phyloP scores from a whole-genome alignment of 805 yeast species.

The Pichia paraexigua region DNA sequence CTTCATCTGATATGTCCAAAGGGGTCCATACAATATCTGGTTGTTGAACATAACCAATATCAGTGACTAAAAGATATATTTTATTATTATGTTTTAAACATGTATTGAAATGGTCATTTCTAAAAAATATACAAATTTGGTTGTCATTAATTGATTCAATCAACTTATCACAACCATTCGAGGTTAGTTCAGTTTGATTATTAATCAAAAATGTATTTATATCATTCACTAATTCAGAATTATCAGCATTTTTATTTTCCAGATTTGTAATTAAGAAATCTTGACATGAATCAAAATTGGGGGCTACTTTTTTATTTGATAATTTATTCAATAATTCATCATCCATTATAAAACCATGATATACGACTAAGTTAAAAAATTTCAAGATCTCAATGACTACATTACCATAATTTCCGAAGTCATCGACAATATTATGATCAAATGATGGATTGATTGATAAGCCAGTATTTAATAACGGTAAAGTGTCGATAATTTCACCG shows the following conservation, averaged over 20 bases:
- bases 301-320: not conserved
- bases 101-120: conserved; percentile 86
- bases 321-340: not conserved
- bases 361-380: conserved; percentile 32
- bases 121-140: conserved; percentile 63
- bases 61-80: conserved; percentile 66
- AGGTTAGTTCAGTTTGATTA: conserved; percentile 72
- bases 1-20: conserved; percentile 56
- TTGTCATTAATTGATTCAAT: conserved; percentile 35
- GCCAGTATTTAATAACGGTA: conserved; percentile 44
- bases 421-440: conserved; percentile 28
- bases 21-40: conserved; percentile 75
- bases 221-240: conserved; percentile 1
- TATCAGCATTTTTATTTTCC: conserved; percentile 9
- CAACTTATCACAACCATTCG: conserved; percentile 44
- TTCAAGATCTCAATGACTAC: conserved; percentile 17
- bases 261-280: conserved; percentile 20
- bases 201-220: conserved; percentile 39
- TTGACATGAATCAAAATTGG: conserved; percentile 25
- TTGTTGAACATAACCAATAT: conserved; percentile 47
- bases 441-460: conserved; percentile 66
- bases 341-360: conserved; percentile 61
- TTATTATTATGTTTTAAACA: conserved; percentile 34
- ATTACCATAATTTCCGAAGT: conserved; percentile 15
- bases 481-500: not conserved